phyloP scores from a whole-genome alignment of 768 basidiomycete genomes.

The Boletellus sp. region DNA sequence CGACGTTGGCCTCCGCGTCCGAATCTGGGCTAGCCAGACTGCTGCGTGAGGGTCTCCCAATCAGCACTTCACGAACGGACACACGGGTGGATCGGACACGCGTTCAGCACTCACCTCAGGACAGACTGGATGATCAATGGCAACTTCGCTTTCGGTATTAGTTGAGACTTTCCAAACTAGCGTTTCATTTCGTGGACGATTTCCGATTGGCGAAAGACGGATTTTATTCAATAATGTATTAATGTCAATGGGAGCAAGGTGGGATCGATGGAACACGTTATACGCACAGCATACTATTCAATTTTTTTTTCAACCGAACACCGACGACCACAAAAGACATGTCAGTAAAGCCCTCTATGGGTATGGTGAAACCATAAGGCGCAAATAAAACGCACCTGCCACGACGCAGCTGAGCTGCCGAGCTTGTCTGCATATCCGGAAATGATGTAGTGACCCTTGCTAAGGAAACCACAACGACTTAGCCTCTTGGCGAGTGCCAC shows the following conservation, averaged over 20 bases:
- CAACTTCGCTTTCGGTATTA: conserved; percentile 63
- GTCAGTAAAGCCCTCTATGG: conserved; percentile 21
- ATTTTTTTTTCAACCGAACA: conserved; percentile 2
- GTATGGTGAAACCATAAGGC: conserved; percentile 1
- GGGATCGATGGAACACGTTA: neutral
- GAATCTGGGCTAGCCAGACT: conserved; percentile 75
- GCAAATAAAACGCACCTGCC: conserved; percentile 54
- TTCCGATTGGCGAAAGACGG: neutral
- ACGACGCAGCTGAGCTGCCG: conserved; percentile 68
- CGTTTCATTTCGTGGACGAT: conserved; percentile 7
- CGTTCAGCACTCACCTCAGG: conserved; percentile 49
- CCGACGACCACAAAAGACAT: neutral
- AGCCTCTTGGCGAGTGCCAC: conserved; percentile 1
- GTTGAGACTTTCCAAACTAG: conserved; percentile 78
- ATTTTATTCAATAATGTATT: neutral
- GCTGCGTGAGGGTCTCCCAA: conserved; percentile 33
- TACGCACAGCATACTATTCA: conserved; percentile 60
- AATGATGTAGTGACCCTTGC: conserved; percentile 71
- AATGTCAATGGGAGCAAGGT: conserved; percentile 4
- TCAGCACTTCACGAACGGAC: neutral
- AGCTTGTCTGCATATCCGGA: conserved; percentile 63
- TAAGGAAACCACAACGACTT: conserved; percentile 8
- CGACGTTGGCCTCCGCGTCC: conserved; percentile 62
- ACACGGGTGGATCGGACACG: neutral
- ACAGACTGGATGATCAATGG: conserved; percentile 68